Evolutionary conservation across 345 rosid species (phyloP), one percentile per base, ranked within the genome.

Genomic region (Rhodomyrtus tomentosa): DNA sequence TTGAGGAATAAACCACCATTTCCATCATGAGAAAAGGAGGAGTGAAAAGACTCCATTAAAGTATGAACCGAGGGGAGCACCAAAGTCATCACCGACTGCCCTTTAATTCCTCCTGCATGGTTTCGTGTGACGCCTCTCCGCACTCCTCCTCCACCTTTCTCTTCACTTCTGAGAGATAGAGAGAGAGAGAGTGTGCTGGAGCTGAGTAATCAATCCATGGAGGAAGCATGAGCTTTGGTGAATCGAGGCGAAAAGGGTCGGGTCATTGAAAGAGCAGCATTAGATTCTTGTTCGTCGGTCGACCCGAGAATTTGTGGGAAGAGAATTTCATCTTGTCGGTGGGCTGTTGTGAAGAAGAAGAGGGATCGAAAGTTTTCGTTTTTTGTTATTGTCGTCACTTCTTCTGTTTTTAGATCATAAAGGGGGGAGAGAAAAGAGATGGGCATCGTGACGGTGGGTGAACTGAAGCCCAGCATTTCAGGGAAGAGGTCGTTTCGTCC

Each of bases 401-500:
- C 45, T 68, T 36, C 38, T 36, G 20, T 20, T 1, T 42, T 68
- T 40, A 68, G 79, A 36, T 68, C 18, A 45, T 42, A 10, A 8
- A 53, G 12, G 56, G 82, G 59, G 38, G 48, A 81, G 50, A 49
- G 29, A 85, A 82, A 85, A 82, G 89, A 90, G 81, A 94, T 95
- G 98, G 99, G 98, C 83, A 92, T 94, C 84, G 95, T 91, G 50
- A 93, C 95, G 58, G 90, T 94, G 36, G 95, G 91, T 83, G 98
- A 95, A 85, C 50, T 85, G 80, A 97, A 95, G 91, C 94, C 98
- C 84, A 91, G 94, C 80, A 89, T 94, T 50, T 95, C 98, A 6
- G 96, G 98, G 83, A 97, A 97, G 92, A 92, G 98, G 90, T 88
- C 94, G 1, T 95, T 95, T 88, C 98, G 99, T 85, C 93, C 96